Evolutionary conservation across 1,284 basidiomycete species (phyloP).

Genomic region (Fomes fomentarius): DNA sequence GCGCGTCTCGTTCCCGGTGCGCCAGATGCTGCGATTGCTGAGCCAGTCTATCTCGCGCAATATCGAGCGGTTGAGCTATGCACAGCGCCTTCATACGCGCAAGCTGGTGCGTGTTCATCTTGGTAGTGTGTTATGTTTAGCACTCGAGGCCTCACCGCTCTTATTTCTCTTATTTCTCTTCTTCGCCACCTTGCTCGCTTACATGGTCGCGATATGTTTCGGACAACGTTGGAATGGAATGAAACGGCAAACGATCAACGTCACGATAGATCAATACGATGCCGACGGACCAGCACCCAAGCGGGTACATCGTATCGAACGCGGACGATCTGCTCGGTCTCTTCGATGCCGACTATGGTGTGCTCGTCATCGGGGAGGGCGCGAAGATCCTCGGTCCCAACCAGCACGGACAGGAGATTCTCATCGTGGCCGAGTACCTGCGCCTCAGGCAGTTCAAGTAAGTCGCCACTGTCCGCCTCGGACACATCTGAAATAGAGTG

Average conservation of each 20-base stretch:
- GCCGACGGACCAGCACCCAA: slow-evolving; percentile 72
- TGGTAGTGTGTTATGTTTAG: too few relatives aligned
- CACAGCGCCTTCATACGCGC: slow-evolving; percentile 76
- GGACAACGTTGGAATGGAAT: too few relatives aligned
- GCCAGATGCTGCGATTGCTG: slow-evolving; percentile 81
- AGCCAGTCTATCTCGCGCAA: slow-evolving; percentile 86
- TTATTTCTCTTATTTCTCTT: too few relatives aligned
- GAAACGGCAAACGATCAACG: too few relatives aligned
- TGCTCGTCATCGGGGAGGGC: slow-evolving; percentile 85
- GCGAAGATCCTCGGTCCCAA: slow-evolving; percentile 86
- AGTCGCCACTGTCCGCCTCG: slow-evolving; percentile 35
- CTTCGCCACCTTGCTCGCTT: too few relatives aligned
- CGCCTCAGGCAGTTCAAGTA: slow-evolving; percentile 76
- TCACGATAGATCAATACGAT: slow-evolving; percentile 78
- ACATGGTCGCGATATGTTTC: too few relatives aligned
- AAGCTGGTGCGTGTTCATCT: slow-evolving; percentile 54
- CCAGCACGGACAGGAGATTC: slow-evolving; percentile 82
- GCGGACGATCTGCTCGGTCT: slow-evolving; percentile 82
- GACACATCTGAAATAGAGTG: too few relatives aligned
- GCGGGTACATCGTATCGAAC: slow-evolving; percentile 87
- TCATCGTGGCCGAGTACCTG: slow-evolving; percentile 87
- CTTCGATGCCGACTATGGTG: slow-evolving; percentile 86
- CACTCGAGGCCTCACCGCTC: too few relatives aligned
- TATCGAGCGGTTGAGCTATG: slow-evolving; percentile 83
- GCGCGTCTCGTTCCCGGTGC: slow-evolving; percentile 84